These are phyloP conservation scores for Acacia crassicarpa DNA, from an alignment of 306 rosid genomes.

Conservation along the genomic window DNA sequence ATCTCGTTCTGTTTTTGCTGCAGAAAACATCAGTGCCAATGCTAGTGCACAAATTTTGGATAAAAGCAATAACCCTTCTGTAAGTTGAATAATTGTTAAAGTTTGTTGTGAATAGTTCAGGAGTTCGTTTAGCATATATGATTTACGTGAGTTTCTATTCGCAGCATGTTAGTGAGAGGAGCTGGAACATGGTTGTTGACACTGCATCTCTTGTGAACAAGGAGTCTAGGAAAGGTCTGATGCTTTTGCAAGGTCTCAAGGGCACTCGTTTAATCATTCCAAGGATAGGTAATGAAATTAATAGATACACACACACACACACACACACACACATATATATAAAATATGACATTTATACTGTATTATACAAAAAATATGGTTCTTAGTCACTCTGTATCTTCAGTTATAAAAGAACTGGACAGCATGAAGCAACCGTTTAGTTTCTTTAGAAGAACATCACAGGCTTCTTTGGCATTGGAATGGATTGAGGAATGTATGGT, in stretches of 20 bases:
- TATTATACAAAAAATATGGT: constrained; percentile 11
- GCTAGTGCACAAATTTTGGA: constrained; percentile 32
- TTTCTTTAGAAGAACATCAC: constrained; percentile 57
- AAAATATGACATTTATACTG: not conserved
- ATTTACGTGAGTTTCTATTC: constrained; percentile 31
- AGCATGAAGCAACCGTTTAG: constrained; percentile 50
- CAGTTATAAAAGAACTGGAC: constrained; percentile 73
- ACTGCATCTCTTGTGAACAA: constrained; percentile 70
- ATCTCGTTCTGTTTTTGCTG: constrained; percentile 38
- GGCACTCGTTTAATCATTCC: constrained; percentile 80
- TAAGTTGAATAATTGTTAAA: constrained; percentile 36
- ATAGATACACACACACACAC: too few relatives aligned
- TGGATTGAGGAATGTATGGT: constrained; percentile 77
- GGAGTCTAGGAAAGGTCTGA: constrained; percentile 78
- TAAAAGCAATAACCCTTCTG: constrained; percentile 34
- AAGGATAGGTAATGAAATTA: constrained; percentile 54
- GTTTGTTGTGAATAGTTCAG: constrained; percentile 15
- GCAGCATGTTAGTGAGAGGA: constrained; percentile 47
- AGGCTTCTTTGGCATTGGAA: constrained; percentile 66
- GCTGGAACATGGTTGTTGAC: constrained; percentile 81
- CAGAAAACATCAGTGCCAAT: constrained; percentile 32
- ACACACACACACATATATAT: too few relatives aligned
- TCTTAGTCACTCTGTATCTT: constrained; percentile 20
- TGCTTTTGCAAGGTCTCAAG: constrained; percentile 79
- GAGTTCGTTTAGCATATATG: constrained; percentile 24